phyloP scores from a whole-genome alignment of 1,139 yeast genomes.

The Blastobotrys buckinghamii region DNA sequence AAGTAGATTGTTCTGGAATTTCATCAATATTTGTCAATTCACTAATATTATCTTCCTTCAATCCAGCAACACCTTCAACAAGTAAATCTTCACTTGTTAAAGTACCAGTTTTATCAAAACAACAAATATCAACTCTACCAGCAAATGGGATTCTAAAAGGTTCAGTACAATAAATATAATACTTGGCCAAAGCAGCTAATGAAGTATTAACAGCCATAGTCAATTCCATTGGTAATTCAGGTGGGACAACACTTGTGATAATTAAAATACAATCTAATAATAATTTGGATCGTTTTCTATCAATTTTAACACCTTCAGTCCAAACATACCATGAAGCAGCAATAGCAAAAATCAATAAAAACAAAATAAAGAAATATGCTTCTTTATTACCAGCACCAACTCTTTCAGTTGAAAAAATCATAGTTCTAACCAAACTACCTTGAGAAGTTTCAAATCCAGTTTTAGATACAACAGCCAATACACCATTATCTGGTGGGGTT shows the following conservation, averaged over 20 bases:
- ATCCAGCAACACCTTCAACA: constrained; percentile 94
- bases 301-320: constrained; percentile 96
- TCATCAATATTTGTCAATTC: constrained; percentile 52
- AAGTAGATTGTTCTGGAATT: constrained; percentile 61
- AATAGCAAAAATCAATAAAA: constrained; percentile 83
- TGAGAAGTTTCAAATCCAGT: constrained; percentile 98
- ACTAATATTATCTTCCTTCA: constrained; percentile 43
- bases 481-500: constrained; percentile 80
- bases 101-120: constrained; percentile 98
- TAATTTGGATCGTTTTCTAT: constrained; percentile 89
- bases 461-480: constrained; percentile 80
- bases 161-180: constrained; percentile 92
- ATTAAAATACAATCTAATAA: constrained; percentile 93
- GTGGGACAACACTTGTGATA: constrained; percentile 96
- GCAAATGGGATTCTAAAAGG: constrained; percentile 98
- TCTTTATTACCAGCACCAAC: constrained; percentile 95
- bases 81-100: constrained; percentile 94
- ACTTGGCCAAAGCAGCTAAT: constrained; percentile 78
- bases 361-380: constrained; percentile 85
- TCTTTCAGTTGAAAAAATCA: constrained; percentile 96
- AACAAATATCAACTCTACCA: constrained; percentile 96
- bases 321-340: constrained; percentile 98
- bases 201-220: constrained; percentile 97
- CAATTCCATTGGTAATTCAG: constrained; percentile 98
- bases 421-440: constrained; percentile 94